These are phyloP conservation scores for Coemansia sp. DNA, from an alignment of 371 early-diverging fungal genomes.

Conservation along the genomic window DNA sequence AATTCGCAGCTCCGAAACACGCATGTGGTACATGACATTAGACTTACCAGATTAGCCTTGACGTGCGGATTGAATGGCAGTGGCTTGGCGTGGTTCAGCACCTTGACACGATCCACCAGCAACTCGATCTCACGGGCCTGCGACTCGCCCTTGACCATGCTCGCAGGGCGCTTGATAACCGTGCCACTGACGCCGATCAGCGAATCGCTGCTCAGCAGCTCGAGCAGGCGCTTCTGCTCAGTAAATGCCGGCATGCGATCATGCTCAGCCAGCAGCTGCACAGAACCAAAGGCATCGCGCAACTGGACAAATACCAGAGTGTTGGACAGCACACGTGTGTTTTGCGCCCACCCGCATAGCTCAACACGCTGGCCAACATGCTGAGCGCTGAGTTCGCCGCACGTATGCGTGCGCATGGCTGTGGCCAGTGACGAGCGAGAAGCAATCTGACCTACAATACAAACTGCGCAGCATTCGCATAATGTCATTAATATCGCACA, in stretches of 20 bases:
- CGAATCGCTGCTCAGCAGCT: constrained; percentile 16
- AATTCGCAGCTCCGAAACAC: background rate
- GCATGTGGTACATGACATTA: background rate
- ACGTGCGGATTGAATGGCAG: constrained; percentile 72
- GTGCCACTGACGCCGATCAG: constrained; percentile 26
- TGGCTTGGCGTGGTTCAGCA: constrained; percentile 69
- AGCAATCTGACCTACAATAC: background rate
- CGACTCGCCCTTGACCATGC: constrained; percentile 55
- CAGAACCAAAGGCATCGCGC: constrained; percentile 44
- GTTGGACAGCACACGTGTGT: constrained; percentile 52
- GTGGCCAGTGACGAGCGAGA: constrained; percentile 23
- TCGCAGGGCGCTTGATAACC: constrained; percentile 32
- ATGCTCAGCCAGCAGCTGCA: constrained; percentile 47
- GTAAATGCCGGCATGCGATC: constrained; percentile 20
- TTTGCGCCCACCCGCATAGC: constrained; percentile 76
- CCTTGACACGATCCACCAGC: constrained; percentile 57
- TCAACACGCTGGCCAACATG: constrained; percentile 65
- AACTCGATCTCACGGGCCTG: constrained; percentile 68
- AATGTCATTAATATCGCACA: background rate
- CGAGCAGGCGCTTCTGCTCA: constrained; percentile 29
- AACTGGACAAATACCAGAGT: constrained; percentile 47
- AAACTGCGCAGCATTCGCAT: background rate
- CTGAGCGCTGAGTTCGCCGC: constrained; percentile 60
- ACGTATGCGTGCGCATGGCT: constrained; percentile 65
- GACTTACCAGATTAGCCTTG: constrained; percentile 60